These are phyloP conservation scores for Quercus phellos DNA, from an alignment of 331 rosid species.

Conservation along the genomic window DNA sequence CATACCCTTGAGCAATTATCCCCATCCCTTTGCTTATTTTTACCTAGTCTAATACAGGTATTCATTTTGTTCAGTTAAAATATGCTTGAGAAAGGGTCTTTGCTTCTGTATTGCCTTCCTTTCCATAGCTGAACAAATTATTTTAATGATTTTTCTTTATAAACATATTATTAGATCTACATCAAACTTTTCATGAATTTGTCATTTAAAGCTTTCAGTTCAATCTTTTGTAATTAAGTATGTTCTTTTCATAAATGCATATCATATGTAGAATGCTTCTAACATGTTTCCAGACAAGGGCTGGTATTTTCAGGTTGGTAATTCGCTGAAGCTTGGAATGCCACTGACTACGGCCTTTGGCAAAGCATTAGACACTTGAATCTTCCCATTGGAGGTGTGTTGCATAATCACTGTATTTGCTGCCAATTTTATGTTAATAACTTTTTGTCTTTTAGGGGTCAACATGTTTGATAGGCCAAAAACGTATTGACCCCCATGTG, in stretches of 20 bases:
- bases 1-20: too few species aligned
- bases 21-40: too few species aligned
- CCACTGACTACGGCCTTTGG: constrained; percentile 62
- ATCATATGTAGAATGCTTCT: constrained; percentile 16
- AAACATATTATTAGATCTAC: background rate
- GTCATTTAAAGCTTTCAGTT: background rate
- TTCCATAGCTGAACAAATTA: background rate
- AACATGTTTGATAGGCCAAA: background rate
- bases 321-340: constrained; percentile 67
- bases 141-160: background rate
- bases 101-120: background rate
- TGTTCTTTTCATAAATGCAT: background rate
- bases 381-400: constrained; percentile 83
- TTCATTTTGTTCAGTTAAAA: too few species aligned
- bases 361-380: constrained; percentile 65
- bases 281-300: constrained; percentile 65
- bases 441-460: background rate
- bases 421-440: background rate
- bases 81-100: too few species aligned
- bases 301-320: constrained; percentile 73
- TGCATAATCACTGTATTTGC: background rate
- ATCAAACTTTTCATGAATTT: background rate
- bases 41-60: too few species aligned
- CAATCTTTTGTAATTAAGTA: background rate
- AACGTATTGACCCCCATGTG: too few species aligned